Base-by-base conservation (phyloP, 192 early-diverging fungal species). In the Coemansia sp. region DNA sequence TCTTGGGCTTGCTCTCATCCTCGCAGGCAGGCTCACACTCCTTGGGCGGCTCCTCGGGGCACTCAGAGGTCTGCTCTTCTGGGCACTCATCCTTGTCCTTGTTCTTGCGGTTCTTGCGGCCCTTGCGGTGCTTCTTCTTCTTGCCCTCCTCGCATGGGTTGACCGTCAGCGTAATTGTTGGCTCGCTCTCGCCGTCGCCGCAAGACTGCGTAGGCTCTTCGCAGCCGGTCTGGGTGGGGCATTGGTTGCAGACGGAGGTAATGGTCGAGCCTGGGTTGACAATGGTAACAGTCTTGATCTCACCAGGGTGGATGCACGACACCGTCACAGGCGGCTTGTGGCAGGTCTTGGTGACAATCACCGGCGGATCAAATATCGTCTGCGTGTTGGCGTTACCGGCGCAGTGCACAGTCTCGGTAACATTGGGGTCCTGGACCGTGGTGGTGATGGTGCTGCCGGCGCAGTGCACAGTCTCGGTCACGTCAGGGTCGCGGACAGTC, bases 101-200 rank as follows among this genome's bases (percentile, higher is more conserved):
- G 11, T 62, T 55, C 34, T 37, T 48, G 12, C 14, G 22, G 51
- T 64, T 55, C 52, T 76, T 68, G 47, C 23, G 46, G 37, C 46
- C 60, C 69, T 68, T 59, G 51, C 54, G 36, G 64, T 48, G 44
- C 69, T 69, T 61, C 52, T 63, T 62, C 23, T 49, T 7, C 31
- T 31, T 12, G 47, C 44, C 21, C 3, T 64, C 59, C n/a, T 72
- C 69, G 55, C 66, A 78, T 17, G 75, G 75, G 62, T 69, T 72
- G 46, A 78, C 75, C 8, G 75, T 78, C 62, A 78, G 69, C 6
- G 75, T 78, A 59, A 78, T 65, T 37, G 75, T 78, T 6, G 75
- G 75, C 69, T 78, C 75, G 50, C 52, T 34, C 46, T 52, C 61
- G 11, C 21, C 48, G 47, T 58, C 25, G 28, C 40, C 11, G 12